Evolutionary conservation across 257 asterid genomes (phyloP).

Genomic region (Nicotiana tabacum): DNA sequence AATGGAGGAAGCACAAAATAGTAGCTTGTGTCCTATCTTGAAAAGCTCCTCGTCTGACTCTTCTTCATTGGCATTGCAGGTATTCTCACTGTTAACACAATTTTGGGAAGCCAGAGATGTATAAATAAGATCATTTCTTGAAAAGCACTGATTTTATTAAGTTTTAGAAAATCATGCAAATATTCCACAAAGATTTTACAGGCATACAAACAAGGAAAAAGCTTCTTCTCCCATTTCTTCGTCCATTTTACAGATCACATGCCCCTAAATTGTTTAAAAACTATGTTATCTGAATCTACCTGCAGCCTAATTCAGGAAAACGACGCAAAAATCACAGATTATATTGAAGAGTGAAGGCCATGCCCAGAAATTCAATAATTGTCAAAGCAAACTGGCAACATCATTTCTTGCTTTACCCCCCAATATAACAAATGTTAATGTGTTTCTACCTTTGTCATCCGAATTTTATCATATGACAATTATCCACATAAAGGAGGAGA

Average conservation of each 20-base stretch:
- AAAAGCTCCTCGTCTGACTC: constrained; percentile 44
- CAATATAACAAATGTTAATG: neutral
- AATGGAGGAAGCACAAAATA: constrained; percentile 67
- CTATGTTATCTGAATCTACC: neutral
- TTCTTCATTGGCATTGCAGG: constrained; percentile 36
- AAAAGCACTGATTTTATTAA: neutral
- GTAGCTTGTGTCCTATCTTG: constrained; percentile 49
- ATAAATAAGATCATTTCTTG: neutral
- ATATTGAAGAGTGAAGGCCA: neutral
- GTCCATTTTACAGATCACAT: neutral
- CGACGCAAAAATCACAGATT: neutral
- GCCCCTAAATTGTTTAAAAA: neutral
- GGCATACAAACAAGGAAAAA: neutral
- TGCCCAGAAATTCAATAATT: neutral
- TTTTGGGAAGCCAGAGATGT: neutral
- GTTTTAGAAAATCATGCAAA: neutral
- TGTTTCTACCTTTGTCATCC: neutral
- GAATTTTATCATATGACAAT: neutral
- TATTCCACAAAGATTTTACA: neutral
- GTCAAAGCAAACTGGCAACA: neutral
- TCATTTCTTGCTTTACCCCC: neutral
- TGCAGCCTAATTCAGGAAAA: neutral
- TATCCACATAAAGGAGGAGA: neutral
- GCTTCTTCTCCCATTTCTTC: neutral
- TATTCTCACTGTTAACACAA: constrained; percentile 39